phyloP scores from a whole-genome alignment of 192 early-diverging fungal species.

The Umbelopsis ramanniana region DNA sequence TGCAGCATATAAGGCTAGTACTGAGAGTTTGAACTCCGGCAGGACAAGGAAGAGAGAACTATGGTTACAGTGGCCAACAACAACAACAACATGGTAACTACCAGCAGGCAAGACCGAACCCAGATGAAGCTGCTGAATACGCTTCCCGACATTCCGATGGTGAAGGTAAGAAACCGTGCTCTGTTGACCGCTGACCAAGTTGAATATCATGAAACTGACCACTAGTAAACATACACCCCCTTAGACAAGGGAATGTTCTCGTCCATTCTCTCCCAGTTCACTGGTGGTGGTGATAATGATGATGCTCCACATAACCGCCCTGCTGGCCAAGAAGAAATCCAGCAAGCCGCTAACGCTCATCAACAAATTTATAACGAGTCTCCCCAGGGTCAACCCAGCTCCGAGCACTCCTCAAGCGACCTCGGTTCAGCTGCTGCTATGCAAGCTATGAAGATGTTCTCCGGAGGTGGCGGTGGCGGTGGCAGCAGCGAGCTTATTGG shows the following conservation, averaged over 20 bases:
- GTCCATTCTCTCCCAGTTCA: slow-evolving; percentile 29
- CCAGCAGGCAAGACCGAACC: slow-evolving; percentile 16
- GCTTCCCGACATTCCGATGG: slow-evolving; percentile 33
- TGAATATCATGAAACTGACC: neutral
- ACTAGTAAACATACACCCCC: no score
- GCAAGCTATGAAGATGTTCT: slow-evolving; percentile 43
- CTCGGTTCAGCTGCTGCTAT: slow-evolving; percentile 45
- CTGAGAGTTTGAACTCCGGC: neutral
- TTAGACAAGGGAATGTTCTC: slow-evolving; percentile 27
- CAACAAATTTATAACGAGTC: slow-evolving; percentile 36
- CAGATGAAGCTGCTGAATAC: slow-evolving; percentile 30
- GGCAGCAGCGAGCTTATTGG: slow-evolving; percentile 34
- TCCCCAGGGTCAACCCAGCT: slow-evolving; percentile 2
- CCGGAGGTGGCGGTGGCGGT: slow-evolving; percentile 24
- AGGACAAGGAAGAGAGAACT: neutral
- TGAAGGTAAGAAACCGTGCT: slow-evolving; percentile 23
- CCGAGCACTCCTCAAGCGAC: slow-evolving; percentile 31
- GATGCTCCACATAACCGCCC: slow-evolving; percentile 15
- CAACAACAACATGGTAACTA: slow-evolving; percentile 19
- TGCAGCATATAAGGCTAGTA: no score
- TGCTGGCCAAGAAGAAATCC: slow-evolving; percentile 24
- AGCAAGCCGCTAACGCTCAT: slow-evolving; percentile 30
- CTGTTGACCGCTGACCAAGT: neutral
- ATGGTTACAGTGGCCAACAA: slow-evolving; percentile 7
- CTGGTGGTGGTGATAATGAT: slow-evolving; percentile 24